These are phyloP conservation scores for Aquilaria yunnanensis DNA, from an alignment of 345 rosid genomes.

Conservation along the genomic window DNA sequence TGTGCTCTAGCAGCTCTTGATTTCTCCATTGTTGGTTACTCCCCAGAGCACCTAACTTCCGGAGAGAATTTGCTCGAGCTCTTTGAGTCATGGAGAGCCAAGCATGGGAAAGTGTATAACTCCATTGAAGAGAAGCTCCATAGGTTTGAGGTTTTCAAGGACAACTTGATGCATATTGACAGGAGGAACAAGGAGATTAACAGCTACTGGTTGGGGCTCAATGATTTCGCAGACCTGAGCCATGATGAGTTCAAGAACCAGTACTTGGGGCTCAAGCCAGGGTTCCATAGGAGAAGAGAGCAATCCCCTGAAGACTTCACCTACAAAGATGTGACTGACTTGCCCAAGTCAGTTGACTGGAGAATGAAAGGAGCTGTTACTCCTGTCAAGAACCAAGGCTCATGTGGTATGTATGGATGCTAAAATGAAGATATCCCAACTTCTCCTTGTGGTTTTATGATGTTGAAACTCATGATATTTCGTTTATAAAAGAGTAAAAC, in stretches of 20 bases:
- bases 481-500: too few species aligned
- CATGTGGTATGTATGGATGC: conserved; percentile 36
- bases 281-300: conserved; percentile 11
- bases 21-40: conserved; percentile 72
- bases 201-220: conserved; percentile 56
- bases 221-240: conserved; percentile 54
- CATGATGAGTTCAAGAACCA: conserved; percentile 55
- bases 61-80: conserved; percentile 50
- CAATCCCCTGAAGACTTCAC: conserved; percentile 17
- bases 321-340: conserved; percentile 26
- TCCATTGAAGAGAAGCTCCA: conserved; percentile 56
- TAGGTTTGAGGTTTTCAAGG: conserved; percentile 65
- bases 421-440: background rate
- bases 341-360: conserved; percentile 78
- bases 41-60: conserved; percentile 53
- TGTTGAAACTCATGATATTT: background rate
- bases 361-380: conserved; percentile 73
- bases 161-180: conserved; percentile 73
- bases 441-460: background rate
- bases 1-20: conserved; percentile 41
- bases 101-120: conserved; percentile 53
- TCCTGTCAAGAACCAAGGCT: conserved; percentile 73
- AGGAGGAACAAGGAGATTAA: conserved; percentile 51
- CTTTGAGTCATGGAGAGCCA: conserved; percentile 69
- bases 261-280: conserved; percentile 36